Conservation (phyloP, 352 stramenopile species). For the Pythium sp. region DNA sequence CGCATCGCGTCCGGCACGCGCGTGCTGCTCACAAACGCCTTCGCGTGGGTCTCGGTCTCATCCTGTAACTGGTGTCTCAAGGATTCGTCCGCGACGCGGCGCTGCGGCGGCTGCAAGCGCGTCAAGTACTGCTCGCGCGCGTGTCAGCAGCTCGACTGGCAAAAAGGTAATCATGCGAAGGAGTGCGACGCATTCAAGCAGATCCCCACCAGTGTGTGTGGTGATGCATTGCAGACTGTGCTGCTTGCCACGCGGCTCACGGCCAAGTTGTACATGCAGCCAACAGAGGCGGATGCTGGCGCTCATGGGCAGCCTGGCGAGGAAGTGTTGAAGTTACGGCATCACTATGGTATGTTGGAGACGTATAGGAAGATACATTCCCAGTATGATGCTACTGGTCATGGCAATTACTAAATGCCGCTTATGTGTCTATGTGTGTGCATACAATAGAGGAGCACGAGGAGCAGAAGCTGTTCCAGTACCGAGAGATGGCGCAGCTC, state of each 20-base stretch:
- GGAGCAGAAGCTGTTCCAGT: constrained; percentile 33
- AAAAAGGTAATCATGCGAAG: constrained; percentile 29
- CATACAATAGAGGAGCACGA: constrained; percentile 33
- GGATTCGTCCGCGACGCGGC: constrained; percentile 15
- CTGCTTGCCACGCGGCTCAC: constrained; percentile 52
- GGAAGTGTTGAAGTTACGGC: constrained; percentile 33
- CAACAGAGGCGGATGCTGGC: background rate
- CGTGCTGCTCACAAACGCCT: constrained; percentile 31
- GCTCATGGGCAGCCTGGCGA: constrained; percentile 12
- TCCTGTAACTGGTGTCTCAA: constrained; percentile 58
- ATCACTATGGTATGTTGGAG: constrained; percentile 35
- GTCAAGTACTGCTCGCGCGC: constrained; percentile 63
- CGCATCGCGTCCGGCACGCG: constrained; percentile 26
- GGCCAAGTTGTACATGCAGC: constrained; percentile 28
- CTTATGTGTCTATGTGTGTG: constrained; percentile 2
- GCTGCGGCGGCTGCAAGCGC: constrained; percentile 56
- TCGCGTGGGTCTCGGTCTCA: constrained; percentile 31
- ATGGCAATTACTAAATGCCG: background rate
- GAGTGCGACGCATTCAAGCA: constrained; percentile 52
- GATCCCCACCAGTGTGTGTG: constrained; percentile 19
- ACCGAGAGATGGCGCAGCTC: constrained; percentile 57
- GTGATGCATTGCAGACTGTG: constrained; percentile 36
- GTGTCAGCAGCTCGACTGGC: constrained; percentile 68
- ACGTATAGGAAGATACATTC: background rate
- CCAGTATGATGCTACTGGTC: background rate